Evolutionary conservation across 768 basidiomycete species (phyloP), one percentile per base, ranked within the genome.

Genomic region (Kwoniella dendrophila): DNA sequence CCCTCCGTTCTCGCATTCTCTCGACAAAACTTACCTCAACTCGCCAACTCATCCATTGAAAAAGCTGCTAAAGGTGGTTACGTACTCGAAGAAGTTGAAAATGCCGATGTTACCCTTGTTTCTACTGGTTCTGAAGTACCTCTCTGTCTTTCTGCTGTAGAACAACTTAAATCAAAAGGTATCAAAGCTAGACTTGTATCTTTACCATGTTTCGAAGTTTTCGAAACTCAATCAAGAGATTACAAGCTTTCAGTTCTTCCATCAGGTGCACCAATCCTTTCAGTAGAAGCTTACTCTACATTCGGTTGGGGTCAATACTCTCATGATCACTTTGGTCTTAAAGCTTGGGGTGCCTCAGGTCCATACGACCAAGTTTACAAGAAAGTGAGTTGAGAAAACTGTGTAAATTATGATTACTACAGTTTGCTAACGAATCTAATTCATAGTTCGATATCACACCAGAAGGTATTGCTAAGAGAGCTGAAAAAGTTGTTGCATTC

Each of bases 361-460:
- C 92, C 93, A 11, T 92, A 90, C 77, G 84, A 87, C 80, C 85
- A 92, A 82, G 88, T 94, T 12, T 96, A 96, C 78, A 89, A 89
- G 82, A 90, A 91, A 80, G 68, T 70, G 49, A 58, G 70, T 45
- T 20, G 5, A 10, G 32, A 7, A 22, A 10, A 4, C 7, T 14
- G 8, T 20, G 8, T 12, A 8, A 10, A 30, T 34, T 29, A 41
- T 20, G 3, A 45, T 6, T 45, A 0, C 0, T 55, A 36, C 6
- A n/a, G 10, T 10, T 36, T 27, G 51, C 45, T 27, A 88, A 86
- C 34, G 16, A 14, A 76, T 84, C 47, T 88, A 86, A 88, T 80
- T 53, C 18, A 30, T 48, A 76, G 72, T 78, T 76, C 62, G 77
- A 73, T 59, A 51, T 77, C 49, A 77, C 70, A 61, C 70, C 70